Conservation (phyloP, 1,284 basidiomycete genomes). For the Microbotryum scabiosae region DNA sequence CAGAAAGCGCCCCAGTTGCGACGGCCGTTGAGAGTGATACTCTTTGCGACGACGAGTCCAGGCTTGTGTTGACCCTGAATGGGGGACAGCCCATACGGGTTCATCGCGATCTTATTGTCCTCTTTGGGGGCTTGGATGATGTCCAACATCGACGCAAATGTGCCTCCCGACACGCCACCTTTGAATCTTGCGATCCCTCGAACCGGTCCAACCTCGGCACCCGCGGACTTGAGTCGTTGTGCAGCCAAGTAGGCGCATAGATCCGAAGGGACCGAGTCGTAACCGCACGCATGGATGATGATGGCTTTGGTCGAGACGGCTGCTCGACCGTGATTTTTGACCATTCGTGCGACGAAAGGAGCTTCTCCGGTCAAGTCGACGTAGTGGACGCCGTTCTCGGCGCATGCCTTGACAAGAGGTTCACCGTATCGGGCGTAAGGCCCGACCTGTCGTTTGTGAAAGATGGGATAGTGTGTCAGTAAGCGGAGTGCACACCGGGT, state of each 20-base stretch:
- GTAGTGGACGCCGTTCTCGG: conserved; percentile 31
- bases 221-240: conserved; percentile 28
- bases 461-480: too few species aligned
- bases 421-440: conserved; percentile 31
- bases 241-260: conserved; percentile 31
- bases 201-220: conserved; percentile 20
- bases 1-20: conserved; percentile 23
- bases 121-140: conserved; percentile 19
- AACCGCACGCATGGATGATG: conserved; percentile 29
- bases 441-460: conserved; percentile 10
- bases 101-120: conserved; percentile 4
- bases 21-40: conserved; percentile 1
- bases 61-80: conserved; percentile 8
- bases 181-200: conserved; percentile 16
- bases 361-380: conserved; percentile 31
- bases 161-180: conserved; percentile 32
- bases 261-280: conserved; percentile 35
- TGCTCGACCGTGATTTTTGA: conserved; percentile 11
- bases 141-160: conserved; percentile 20
- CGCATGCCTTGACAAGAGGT: conserved; percentile 29
- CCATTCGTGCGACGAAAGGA: conserved; percentile 26
- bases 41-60: conserved; percentile 2
- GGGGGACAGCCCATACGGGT: conserved; percentile 28
- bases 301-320: conserved; percentile 28
- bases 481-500: too few species aligned